Base-by-base conservation (phyloP, 345 rosid species). In the Cardamine resedifolia region DNA sequence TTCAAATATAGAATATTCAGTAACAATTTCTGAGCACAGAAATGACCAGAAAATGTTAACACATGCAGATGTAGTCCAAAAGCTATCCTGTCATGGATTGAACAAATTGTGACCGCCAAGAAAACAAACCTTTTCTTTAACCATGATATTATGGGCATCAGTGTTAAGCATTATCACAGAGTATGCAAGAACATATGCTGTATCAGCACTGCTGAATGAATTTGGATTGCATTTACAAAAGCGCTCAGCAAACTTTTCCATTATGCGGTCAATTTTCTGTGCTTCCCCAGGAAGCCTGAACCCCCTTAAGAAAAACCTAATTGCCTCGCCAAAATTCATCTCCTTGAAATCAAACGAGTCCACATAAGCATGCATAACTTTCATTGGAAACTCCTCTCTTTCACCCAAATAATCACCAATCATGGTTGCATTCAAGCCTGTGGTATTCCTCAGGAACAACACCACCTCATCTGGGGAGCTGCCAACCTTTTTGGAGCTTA, bases 181-280 rank as follows among this genome's bases (percentile, higher is more conserved):
- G 78, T 94, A 91, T 16, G 98, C 98, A 68, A 89, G 92, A 67
- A 94, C 95, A 76, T 94, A 91, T 33, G 98, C 96, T 68, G 98
- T 91, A 77, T 94, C 97, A 49, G 98, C 98, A 66, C 92, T 94
- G 19, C 90, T 85, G 77, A 94, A 94, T 75, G 97, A 89, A 80
- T 75, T 84, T 51, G 96, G 92, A 81, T 86, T 89, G 86, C 92
- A 89, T 88, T 86, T 91, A 75, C 97, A 94, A 75, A 84, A 94
- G 75, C 97, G 91, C 77, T 94, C 98, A 36, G 97, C 98, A 82
- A 91, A 94, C 86, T 94, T 91, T 75, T 91, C 97, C 96, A 94
- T 89, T 49, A 94, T 87, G 68, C 96, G 95, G 78, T 91, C 97
- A 83, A 94, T 91, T 83, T 94, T 94, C 84, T 94, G 97, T n/a